Base-by-base conservation (phyloP, 2,329 filamentous ascomycete species). In the Cytospora leucostoma region DNA sequence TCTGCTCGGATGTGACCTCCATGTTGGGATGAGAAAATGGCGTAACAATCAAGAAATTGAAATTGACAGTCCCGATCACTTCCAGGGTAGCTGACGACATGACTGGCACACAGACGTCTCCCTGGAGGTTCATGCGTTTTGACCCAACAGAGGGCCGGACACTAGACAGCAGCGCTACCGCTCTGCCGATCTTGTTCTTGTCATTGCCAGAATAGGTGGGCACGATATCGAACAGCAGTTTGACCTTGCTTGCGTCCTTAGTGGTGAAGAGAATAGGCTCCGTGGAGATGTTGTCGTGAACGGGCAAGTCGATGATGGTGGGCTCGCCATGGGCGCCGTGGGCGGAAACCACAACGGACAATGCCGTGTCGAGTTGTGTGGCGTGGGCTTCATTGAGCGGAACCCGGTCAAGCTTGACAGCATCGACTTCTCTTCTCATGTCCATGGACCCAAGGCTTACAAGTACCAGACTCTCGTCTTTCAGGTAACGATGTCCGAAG, bases 381-480 rank as follows among this genome's bases (percentile, higher is more conserved):
- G 89, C 89, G 74, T 98, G 94, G 0, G 93, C 95, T 73, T 95
- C 89, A 0, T 88, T 86, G 59, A 98, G 82, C 0, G 94, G 93
- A 59, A 98, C 95, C 33, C 88, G 88, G 69, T 98, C 95, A 27
- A 99, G 82, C 67, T 87, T 91, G 53, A 99, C 93, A 0, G 94
- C 88, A 53, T 92, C 86, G 6, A 89, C 79, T 38, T 86, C 84
- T 76, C 95, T 97, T 61, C 93, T 87, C 78, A 91, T 91, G 73
- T 99, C 95, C 91, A 97, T 97, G 0, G 92, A 94, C 0, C 95
- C 95, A 10, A 99, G 80, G 71, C 92, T 97, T 70, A 99, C 93
- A 56, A 98, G 82, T 4, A 99, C 86, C 80, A 99, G 88, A 67
- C 91, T 91, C 71, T 96, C 89, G 58, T 96, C 87, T 19, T 88